A percentile compares a stretch with the other conserved stretches of the same genome.
These are phyloP conservation scores for Fusarium sp. DNA, from an alignment of 2,329 filamentous ascomycete species.

Conservation along the genomic window DNA sequence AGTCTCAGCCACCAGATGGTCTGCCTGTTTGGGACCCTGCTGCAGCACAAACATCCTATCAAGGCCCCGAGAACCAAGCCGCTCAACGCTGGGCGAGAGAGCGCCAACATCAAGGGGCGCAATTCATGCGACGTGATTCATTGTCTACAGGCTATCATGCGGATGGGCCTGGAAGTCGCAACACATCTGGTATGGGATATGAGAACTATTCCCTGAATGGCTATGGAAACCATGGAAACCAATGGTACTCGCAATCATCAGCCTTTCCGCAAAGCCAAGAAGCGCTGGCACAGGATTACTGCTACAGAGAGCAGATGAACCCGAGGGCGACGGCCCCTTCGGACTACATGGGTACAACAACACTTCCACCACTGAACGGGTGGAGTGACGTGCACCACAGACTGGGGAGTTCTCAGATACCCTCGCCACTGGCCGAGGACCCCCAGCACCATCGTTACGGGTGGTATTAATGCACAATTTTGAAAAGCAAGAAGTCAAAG, in stretches of 20 bases:
- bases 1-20: slow-evolving; percentile 65
- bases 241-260: slow-evolving; percentile 21
- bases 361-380: slow-evolving; percentile 11
- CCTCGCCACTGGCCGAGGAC: slow-evolving; percentile 26
- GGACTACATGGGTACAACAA: neutral
- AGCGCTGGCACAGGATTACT: slow-evolving; percentile 23
- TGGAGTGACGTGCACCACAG: slow-evolving; percentile 14
- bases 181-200: slow-evolving; percentile 8
- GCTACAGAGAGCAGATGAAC: neutral
- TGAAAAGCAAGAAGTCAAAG: neutral
- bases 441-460: slow-evolving; percentile 9
- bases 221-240: slow-evolving; percentile 10
- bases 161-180: slow-evolving; percentile 1
- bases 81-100: slow-evolving; percentile 35
- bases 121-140: slow-evolving; percentile 4
- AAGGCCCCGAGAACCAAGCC: slow-evolving; percentile 44
- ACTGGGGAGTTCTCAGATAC: slow-evolving; percentile 12
- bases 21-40: slow-evolving; percentile 46
- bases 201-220: slow-evolving; percentile 12
- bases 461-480: slow-evolving; percentile 18
- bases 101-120: slow-evolving; percentile 13
- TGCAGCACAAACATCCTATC: slow-evolving; percentile 27
- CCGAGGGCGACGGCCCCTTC: neutral
- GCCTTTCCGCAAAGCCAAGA: slow-evolving; percentile 30
- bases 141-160: slow-evolving; percentile 8